Percentiles rank a stretch among this genome's conserved stretches.
phyloP scores from a whole-genome alignment of 2,329 filamentous ascomycete species.

The Aspergillus japonicus region DNA sequence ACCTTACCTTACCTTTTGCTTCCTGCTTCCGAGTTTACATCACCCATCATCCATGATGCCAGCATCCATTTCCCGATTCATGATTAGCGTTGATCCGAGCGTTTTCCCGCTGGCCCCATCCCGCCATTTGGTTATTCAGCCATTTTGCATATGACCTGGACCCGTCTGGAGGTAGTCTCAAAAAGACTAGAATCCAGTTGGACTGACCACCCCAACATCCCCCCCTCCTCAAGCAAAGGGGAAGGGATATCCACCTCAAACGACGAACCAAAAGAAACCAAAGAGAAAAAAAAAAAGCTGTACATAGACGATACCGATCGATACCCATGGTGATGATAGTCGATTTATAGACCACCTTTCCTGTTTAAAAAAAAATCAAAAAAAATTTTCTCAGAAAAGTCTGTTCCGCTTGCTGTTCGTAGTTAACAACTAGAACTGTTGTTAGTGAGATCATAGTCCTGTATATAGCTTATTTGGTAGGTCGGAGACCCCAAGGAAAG shows the following conservation, averaged over 20 bases:
- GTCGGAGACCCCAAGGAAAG: no score
- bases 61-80: neutral
- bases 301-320: conserved; percentile 13
- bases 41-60: neutral
- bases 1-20: no score
- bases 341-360: neutral
- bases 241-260: no score
- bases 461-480: no score
- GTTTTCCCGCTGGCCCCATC: neutral
- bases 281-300: neutral
- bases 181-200: no score
- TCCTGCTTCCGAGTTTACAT: no score
- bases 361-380: neutral
- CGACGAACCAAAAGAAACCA: neutral
- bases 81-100: neutral
- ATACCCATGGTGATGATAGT: conserved; percentile 1
- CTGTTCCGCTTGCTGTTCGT: neutral
- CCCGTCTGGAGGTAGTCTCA: no score
- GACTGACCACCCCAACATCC: no score
- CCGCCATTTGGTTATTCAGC: neutral
- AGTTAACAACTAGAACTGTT: no score
- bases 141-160: neutral
- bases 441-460: no score
- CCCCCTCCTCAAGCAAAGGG: no score
- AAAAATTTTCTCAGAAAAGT: conserved; percentile 2